A percentile compares a stretch with the other conserved stretches of the same genome.
phyloP scores from a whole-genome alignment of 768 basidiomycete genomes.

The Boletus rufocinnamomeus region DNA sequence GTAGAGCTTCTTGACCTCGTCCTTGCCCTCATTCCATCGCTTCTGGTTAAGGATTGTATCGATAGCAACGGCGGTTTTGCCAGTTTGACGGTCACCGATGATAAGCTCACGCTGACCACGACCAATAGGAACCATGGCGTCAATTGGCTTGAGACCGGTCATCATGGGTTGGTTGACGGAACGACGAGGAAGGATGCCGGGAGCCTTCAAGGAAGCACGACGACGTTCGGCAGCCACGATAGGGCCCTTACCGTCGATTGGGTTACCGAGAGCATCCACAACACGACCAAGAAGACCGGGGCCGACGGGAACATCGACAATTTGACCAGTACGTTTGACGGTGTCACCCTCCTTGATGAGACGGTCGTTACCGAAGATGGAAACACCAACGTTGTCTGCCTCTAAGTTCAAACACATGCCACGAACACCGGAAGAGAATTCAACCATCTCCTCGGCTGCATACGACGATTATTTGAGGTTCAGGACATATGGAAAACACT shows the following conservation, averaged over 20 bases:
- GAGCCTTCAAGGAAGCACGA: constrained; percentile 97
- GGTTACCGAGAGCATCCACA: constrained; percentile 99
- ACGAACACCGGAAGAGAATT: constrained; percentile 99
- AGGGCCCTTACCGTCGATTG: constrained; percentile 99
- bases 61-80: constrained; percentile 98
- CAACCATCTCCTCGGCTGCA: constrained; percentile 99
- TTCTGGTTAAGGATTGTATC: constrained; percentile 99
- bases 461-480: constrained; percentile 7
- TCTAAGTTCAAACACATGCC: constrained; percentile 99
- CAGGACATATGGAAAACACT: constrained; percentile 16
- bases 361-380: constrained; percentile 98
- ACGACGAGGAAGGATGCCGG: constrained; percentile 98
- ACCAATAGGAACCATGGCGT: constrained; percentile 99
- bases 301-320: constrained; percentile 99
- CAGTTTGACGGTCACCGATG: constrained; percentile 99
- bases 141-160: constrained; percentile 99
- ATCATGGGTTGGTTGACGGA: constrained; percentile 99
- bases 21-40: constrained; percentile 98
- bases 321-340: constrained; percentile 99
- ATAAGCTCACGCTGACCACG: constrained; percentile 99
- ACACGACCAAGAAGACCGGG: constrained; percentile 97
- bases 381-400: constrained; percentile 99
- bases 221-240: constrained; percentile 92
- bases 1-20: constrained; percentile 98
- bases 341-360: constrained; percentile 99